phyloP scores from a whole-genome alignment of 2,329 filamentous ascomycete genomes.

The Fusarium zealandicum region DNA sequence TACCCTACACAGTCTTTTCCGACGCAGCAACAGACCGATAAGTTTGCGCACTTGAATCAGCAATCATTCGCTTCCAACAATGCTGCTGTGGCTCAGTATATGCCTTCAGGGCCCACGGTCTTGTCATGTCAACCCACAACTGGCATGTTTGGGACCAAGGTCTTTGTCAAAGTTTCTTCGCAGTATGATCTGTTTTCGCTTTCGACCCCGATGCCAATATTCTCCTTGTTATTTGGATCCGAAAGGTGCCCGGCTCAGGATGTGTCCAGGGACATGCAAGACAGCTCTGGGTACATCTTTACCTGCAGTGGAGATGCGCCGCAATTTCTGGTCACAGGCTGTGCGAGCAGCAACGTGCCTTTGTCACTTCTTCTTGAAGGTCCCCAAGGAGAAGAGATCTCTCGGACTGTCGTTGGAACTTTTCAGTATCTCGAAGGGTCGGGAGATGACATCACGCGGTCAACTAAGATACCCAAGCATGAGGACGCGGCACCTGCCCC shows the following conservation, averaged over 20 bases:
- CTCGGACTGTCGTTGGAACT: slow-evolving; percentile 54
- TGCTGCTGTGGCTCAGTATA: slow-evolving; percentile 69
- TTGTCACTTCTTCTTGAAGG: slow-evolving; percentile 62
- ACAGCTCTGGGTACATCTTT: slow-evolving; percentile 71
- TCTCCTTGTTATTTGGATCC: slow-evolving; percentile 80
- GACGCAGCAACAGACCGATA: slow-evolving; percentile 58
- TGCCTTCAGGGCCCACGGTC: slow-evolving; percentile 67
- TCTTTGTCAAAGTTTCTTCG: slow-evolving; percentile 77
- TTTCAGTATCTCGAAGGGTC: slow-evolving; percentile 62
- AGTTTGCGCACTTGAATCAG: slow-evolving; percentile 61
- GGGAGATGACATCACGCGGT: slow-evolving; percentile 53
- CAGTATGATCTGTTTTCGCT: slow-evolving; percentile 73
- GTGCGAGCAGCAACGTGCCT: slow-evolving; percentile 59
- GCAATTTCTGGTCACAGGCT: slow-evolving; percentile 60
- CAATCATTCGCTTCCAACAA: slow-evolving; percentile 67
- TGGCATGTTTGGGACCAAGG: slow-evolving; percentile 73
- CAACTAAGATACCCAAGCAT: slow-evolving; percentile 48
- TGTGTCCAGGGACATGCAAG: slow-evolving; percentile 66
- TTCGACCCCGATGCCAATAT: slow-evolving; percentile 61
- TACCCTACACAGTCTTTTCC: slow-evolving; percentile 58
- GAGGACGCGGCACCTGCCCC: slow-evolving; percentile 48
- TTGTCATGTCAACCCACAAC: slow-evolving; percentile 73
- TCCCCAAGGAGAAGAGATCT: slow-evolving; percentile 60
- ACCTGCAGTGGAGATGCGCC: slow-evolving; percentile 77
- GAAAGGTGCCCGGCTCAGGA: slow-evolving; percentile 69